A percentile compares a stretch with the other conserved stretches of the same genome.
Evolutionary conservation across 768 basidiomycete species (phyloP).

Genomic region (Phlebiopsis gigantea): DNA sequence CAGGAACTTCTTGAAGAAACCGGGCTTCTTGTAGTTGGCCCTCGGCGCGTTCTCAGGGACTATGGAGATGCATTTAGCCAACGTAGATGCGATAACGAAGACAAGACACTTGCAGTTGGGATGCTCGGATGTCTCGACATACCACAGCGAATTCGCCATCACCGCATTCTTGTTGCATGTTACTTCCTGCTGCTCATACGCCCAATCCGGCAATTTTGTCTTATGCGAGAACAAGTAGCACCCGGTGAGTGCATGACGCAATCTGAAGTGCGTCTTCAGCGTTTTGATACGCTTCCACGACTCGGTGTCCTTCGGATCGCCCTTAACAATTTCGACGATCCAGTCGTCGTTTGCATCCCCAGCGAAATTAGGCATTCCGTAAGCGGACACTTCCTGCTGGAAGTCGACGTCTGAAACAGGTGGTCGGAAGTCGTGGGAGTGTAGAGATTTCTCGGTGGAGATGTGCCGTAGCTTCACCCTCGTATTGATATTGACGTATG

Average conservation of each 20-base stretch:
- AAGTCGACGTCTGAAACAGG: constrained; percentile 97
- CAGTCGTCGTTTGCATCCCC: constrained; percentile 96
- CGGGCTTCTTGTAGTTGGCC: constrained; percentile 88
- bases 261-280: constrained; percentile 73
- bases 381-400: constrained; percentile 96
- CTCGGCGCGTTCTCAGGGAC: constrained; percentile 67
- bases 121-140: constrained; percentile 82
- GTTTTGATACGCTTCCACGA: constrained; percentile 72
- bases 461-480: constrained; percentile 82
- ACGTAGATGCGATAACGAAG: not conserved
- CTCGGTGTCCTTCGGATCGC: constrained; percentile 56
- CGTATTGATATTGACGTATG: constrained; percentile 57
- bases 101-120: constrained; percentile 48
- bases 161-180: constrained; percentile 99
- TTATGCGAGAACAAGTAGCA: constrained; percentile 99
- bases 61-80: constrained; percentile 24
- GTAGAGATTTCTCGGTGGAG: constrained; percentile 77
- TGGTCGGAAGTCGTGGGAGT: constrained; percentile 93
- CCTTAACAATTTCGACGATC: constrained; percentile 79
- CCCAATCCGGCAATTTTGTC: constrained; percentile 97
- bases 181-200: constrained; percentile 96
- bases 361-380: constrained; percentile 78
- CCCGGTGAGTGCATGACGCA: constrained; percentile 81
- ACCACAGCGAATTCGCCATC: constrained; percentile 87
- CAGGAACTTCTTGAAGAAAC: constrained; percentile 86